phyloP scores from a whole-genome alignment of 176 grass and related monocot species.

The Cenchrus purpureus region DNA sequence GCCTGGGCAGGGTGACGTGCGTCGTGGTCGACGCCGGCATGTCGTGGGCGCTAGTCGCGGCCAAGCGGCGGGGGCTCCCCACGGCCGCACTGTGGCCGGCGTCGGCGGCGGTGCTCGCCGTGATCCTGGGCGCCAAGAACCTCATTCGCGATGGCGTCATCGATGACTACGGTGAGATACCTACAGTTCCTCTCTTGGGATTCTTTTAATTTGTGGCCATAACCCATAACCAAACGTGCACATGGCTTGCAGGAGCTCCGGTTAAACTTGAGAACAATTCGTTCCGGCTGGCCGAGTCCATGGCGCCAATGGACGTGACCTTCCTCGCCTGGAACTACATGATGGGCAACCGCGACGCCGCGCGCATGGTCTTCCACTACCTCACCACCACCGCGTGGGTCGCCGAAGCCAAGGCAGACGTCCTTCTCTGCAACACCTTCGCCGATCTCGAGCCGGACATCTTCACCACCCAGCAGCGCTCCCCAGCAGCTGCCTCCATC shows the following conservation, averaged over 20 bases:
- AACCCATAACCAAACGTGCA: no score
- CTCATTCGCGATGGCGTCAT: constrained; percentile 53
- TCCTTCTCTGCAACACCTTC: constrained; percentile 58
- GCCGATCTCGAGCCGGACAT: constrained; percentile 40
- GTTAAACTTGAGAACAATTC: constrained; percentile 16
- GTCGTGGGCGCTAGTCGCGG: constrained; percentile 47
- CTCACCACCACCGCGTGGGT: background rate
- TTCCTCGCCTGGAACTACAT: constrained; percentile 47
- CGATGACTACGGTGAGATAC: constrained; percentile 44
- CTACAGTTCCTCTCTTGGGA: no score
- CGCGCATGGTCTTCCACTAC: constrained; percentile 39
- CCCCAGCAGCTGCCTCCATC: background rate
- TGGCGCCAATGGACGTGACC: constrained; percentile 14
- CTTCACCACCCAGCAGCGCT: background rate
- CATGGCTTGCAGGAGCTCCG: constrained; percentile 9
- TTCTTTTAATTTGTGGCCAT: no score
- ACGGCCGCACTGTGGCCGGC: constrained; percentile 49
- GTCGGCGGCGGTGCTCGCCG: constrained; percentile 19
- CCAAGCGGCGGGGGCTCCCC: constrained; percentile 24
- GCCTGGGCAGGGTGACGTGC: constrained; percentile 39
- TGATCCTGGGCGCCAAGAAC: constrained; percentile 8
- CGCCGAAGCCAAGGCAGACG: constrained; percentile 18
- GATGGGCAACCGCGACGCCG: constrained; percentile 29
- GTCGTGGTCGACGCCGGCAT: constrained; percentile 45
- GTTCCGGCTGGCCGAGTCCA: constrained; percentile 9